These are phyloP conservation scores for Fusarium odoratissimum DNA, from an alignment of 2,329 filamentous ascomycete species.

Conservation along the genomic window DNA sequence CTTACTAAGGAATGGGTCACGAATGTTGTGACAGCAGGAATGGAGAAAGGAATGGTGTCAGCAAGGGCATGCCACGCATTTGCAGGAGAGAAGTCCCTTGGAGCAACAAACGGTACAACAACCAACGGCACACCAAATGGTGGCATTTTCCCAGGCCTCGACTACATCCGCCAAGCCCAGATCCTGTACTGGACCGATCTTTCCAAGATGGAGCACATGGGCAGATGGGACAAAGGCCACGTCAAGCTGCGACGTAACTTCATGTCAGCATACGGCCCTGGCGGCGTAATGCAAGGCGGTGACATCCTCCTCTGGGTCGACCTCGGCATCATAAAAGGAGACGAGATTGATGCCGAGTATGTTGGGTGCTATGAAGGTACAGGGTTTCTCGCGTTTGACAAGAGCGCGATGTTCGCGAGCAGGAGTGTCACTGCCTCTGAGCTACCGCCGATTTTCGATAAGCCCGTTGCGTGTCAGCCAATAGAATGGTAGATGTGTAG, in stretches of 20 bases:
- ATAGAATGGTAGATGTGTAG: neutral
- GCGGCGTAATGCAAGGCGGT: conserved; percentile 10
- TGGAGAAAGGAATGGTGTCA: neutral
- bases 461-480: neutral
- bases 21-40: neutral
- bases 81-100: neutral
- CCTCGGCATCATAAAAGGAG: conserved; percentile 20
- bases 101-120: neutral
- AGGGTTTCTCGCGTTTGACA: conserved; percentile 37
- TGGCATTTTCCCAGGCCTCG: neutral
- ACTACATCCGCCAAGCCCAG: conserved; percentile 25
- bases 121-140: neutral
- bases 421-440: neutral
- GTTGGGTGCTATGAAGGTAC: conserved; percentile 30
- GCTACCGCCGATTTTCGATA: neutral
- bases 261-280: conserved; percentile 22
- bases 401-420: conserved; percentile 6
- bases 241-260: conserved; percentile 25
- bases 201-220: conserved; percentile 30
- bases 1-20: conserved; percentile 3
- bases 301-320: conserved; percentile 36
- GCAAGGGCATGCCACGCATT: conserved; percentile 1
- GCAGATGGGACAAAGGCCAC: conserved; percentile 30
- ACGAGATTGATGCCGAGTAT: conserved; percentile 33
- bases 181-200: conserved; percentile 32